A percentile compares a stretch with the other conserved stretches of the same genome.
Conservation (phyloP, 441 rosid species). For the Lepidium campestre region DNA sequence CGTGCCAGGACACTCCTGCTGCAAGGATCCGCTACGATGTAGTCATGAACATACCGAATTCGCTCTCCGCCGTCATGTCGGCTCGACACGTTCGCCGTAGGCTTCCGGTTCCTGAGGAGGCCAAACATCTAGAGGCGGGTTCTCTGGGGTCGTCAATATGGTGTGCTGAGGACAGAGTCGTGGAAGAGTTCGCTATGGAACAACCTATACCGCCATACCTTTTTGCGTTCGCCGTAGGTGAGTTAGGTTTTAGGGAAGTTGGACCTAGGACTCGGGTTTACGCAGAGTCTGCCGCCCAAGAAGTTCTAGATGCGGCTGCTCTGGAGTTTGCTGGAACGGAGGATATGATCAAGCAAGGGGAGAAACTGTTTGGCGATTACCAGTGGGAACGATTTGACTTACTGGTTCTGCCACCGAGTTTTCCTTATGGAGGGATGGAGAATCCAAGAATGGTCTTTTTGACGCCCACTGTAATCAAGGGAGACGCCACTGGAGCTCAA, state of each 20-base stretch:
- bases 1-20: slow-evolving; percentile 90
- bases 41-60: slow-evolving; percentile 50
- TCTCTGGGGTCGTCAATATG: slow-evolving; percentile 34
- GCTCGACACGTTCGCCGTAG: slow-evolving; percentile 67
- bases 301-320: slow-evolving; percentile 65
- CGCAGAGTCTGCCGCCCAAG: slow-evolving; percentile 40
- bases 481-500: slow-evolving; percentile 86
- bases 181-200: slow-evolving; percentile 83
- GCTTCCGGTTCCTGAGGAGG: slow-evolving; percentile 42
- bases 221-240: slow-evolving; percentile 88
- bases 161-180: slow-evolving; percentile 62
- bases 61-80: slow-evolving; percentile 80
- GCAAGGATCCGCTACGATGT: slow-evolving; percentile 64
- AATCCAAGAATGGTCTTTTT: slow-evolving; percentile 89
- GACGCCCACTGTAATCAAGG: slow-evolving; percentile 91
- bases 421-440: slow-evolving; percentile 98
- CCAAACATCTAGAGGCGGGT: slow-evolving; percentile 19
- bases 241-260: slow-evolving; percentile 62
- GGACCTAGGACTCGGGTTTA: slow-evolving; percentile 86
- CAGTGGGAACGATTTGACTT: slow-evolving; percentile 90
- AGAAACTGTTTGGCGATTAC: slow-evolving; percentile 70
- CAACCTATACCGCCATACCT: slow-evolving; percentile 84
- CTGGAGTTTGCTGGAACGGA: slow-evolving; percentile 77
- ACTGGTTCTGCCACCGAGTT: slow-evolving; percentile 84
- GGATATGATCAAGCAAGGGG: slow-evolving; percentile 84